Conservation (phyloP, 306 rosid species). For the Macrotyloma uniflorum region DNA sequence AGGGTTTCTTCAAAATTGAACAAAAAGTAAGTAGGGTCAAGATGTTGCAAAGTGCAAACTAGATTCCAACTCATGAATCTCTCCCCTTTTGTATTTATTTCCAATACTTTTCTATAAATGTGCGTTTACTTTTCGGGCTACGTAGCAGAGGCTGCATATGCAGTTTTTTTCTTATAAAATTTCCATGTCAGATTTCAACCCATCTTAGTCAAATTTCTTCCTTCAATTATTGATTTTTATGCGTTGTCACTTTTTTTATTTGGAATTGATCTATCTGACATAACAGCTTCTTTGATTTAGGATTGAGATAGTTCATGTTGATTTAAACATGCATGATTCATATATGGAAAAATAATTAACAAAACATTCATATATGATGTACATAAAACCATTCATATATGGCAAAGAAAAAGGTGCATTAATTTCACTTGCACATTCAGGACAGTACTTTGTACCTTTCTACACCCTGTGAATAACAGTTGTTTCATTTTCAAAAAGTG, state of each 20-base stretch:
- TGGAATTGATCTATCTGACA: not conserved
- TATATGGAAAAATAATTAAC: too few relatives aligned
- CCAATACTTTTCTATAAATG: not conserved
- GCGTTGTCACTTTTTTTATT: not conserved
- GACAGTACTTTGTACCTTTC: constrained; percentile 57
- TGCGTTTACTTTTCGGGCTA: not conserved
- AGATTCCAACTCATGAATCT: not conserved
- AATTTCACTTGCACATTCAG: constrained; percentile 22
- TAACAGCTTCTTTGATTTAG: not conserved
- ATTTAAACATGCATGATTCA: not conserved
- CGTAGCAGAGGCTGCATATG: not conserved
- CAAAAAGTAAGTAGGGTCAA: constrained; percentile 7
- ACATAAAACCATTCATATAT: too few relatives aligned
- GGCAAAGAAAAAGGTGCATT: not conserved
- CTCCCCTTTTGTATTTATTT: not conserved
- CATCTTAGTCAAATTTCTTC: not conserved
- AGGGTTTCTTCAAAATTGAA: constrained; percentile 3
- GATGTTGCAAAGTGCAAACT: constrained; percentile 24
- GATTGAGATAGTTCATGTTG: not conserved
- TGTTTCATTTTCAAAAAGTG: too few relatives aligned
- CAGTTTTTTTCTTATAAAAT: not conserved
- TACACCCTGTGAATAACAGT: too few relatives aligned
- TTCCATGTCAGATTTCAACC: not conserved
- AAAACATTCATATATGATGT: too few relatives aligned
- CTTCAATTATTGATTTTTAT: not conserved